phyloP scores from a whole-genome alignment of 352 stramenopile genomes.

The Elongisporangium prolatum region DNA sequence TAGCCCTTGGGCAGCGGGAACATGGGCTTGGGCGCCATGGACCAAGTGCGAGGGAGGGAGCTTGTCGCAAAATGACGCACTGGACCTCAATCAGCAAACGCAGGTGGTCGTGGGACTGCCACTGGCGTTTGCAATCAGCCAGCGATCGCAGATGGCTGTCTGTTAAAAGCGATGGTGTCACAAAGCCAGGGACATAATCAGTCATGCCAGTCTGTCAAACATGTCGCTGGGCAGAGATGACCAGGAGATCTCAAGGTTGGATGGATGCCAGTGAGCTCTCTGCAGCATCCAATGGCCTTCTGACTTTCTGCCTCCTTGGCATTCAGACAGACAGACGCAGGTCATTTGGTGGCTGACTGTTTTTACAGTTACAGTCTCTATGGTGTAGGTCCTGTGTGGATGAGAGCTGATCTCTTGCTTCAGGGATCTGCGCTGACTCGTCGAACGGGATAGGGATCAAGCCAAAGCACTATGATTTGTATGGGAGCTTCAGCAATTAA shows the following conservation, averaged over 20 bases:
- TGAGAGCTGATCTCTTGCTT: not conserved
- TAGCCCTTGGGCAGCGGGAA: slow-evolving; percentile 21
- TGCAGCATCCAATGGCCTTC: too few relatives aligned
- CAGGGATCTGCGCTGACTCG: not conserved
- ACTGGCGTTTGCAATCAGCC: not conserved
- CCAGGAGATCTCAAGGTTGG: not conserved
- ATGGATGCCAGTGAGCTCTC: not conserved
- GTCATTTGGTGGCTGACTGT: too few relatives aligned
- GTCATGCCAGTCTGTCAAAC: too few relatives aligned
- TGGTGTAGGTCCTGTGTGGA: too few relatives aligned
- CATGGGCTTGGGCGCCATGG: not conserved
- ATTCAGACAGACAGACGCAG: too few relatives aligned
- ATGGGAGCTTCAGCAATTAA: not conserved
- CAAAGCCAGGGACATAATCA: not conserved
- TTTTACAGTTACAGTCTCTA: too few relatives aligned
- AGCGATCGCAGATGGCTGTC: not conserved
- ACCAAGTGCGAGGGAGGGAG: not conserved
- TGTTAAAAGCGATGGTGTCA: not conserved
- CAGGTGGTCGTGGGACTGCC: too few relatives aligned
- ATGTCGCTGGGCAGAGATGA: not conserved
- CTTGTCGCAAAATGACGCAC: not conserved
- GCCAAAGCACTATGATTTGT: not conserved
- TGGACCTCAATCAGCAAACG: not conserved
- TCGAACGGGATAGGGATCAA: not conserved
- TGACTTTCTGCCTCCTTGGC: too few relatives aligned